Evolutionary conservation across 2,329 filamentous ascomycete genomes (phyloP).

Genomic region (Beauveria australis): DNA sequence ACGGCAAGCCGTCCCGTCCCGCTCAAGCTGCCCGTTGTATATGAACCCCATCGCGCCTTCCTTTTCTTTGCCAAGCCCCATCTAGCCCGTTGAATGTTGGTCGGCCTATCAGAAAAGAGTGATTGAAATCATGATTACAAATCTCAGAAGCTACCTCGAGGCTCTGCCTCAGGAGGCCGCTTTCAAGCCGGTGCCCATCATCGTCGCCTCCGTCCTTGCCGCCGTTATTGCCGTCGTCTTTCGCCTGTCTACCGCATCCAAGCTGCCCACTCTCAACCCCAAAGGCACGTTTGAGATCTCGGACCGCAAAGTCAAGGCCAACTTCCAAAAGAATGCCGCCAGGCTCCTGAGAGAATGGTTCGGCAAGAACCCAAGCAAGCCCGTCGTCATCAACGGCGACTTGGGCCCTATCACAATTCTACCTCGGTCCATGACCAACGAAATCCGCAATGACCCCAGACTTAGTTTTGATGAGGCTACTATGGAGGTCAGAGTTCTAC

Average conservation of each 20-base stretch:
- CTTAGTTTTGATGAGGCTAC: slow-evolving; percentile 14
- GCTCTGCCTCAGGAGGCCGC: slow-evolving; percentile 3
- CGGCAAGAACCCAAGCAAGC: slow-evolving; percentile 6
- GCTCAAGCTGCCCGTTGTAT: not conserved
- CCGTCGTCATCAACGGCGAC: slow-evolving; percentile 12
- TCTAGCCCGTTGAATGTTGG: not conserved
- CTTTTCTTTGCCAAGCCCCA: not conserved
- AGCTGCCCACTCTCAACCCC: slow-evolving; percentile 6
- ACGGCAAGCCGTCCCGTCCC: not conserved
- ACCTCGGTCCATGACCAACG: slow-evolving; percentile 13
- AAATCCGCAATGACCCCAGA: slow-evolving; percentile 17
- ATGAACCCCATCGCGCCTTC: not conserved
- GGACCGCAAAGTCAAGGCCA: not conserved
- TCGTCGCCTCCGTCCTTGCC: slow-evolving; percentile 9
- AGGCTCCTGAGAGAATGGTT: slow-evolving; percentile 8
- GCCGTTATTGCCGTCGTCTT: slow-evolving; percentile 1
- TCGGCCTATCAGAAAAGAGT: not conserved
- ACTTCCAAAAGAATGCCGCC: not conserved
- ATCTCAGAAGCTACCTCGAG: slow-evolving; percentile 3
- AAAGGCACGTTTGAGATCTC: slow-evolving; percentile 8
- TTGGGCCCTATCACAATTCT: slow-evolving; percentile 16
- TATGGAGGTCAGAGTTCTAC: not conserved
- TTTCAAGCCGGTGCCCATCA: slow-evolving; percentile 2
- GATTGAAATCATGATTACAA: slow-evolving; percentile 1
- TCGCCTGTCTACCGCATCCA: not conserved